Evolutionary conservation across 1,139 yeast species (phyloP).

Genomic region (Candida smagusa): DNA sequence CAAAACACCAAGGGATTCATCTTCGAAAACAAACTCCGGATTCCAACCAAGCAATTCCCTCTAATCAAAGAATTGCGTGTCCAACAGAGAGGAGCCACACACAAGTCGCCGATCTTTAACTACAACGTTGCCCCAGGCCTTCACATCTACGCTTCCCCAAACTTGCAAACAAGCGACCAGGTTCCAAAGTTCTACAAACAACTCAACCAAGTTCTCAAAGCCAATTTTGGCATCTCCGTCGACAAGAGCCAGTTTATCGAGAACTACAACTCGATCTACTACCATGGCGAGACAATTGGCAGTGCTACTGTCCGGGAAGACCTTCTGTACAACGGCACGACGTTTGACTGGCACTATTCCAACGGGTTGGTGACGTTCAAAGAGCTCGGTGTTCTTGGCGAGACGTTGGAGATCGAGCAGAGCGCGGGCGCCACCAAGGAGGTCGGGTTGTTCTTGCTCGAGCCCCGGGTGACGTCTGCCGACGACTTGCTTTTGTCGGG

Average conservation of each 20-base stretch:
- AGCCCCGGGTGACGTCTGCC: conserved; percentile 20
- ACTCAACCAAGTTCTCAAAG: conserved; percentile 14
- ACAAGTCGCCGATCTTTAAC: conserved; percentile 18
- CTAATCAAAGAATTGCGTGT: conserved; percentile 21
- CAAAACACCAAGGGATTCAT: conserved; percentile 14
- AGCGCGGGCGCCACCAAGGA: conserved; percentile 20
- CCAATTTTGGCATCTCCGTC: conserved; percentile 16
- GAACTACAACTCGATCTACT: conserved; percentile 8
- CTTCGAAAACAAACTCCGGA: conserved; percentile 20
- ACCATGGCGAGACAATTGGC: conserved; percentile 2
- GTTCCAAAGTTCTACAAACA: conserved; percentile 20
- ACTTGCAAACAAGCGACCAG: conserved; percentile 9
- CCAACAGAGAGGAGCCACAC: conserved; percentile 12
- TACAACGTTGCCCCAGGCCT: conserved; percentile 23
- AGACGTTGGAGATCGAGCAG: conserved; percentile 2
- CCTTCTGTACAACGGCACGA: conserved; percentile 1
- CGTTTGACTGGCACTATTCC: conserved; percentile 4
- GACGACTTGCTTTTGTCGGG: conserved; percentile 39
- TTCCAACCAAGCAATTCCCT: conserved; percentile 5
- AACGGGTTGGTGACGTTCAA: conserved; percentile 6
- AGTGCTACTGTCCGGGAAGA: not conserved
- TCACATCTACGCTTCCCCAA: conserved; percentile 27
- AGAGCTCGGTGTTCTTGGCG: conserved; percentile 2
- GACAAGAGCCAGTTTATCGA: conserved; percentile 8
- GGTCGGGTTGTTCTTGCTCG: conserved; percentile 34